These are phyloP conservation scores for Diaporthe vaccinii DNA, from an alignment of 2,329 filamentous ascomycete species.

Conservation along the genomic window DNA sequence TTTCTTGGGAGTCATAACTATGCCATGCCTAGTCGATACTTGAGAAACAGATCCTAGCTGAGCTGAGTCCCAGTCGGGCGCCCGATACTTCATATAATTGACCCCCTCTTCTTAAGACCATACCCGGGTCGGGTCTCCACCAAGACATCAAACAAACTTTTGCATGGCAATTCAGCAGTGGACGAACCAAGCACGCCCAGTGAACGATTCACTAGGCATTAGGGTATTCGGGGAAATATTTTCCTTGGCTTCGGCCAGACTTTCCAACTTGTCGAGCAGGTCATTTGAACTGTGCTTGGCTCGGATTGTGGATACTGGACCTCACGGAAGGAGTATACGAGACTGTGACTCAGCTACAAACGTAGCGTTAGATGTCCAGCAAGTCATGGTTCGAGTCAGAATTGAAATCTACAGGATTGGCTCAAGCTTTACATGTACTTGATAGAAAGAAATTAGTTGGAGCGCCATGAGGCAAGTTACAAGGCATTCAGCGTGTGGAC, in stretches of 20 bases:
- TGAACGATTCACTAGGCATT: constrained; percentile 9
- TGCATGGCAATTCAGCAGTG: background rate
- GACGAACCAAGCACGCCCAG: background rate
- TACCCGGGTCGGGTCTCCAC: background rate
- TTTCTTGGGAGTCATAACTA: background rate
- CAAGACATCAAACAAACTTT: background rate
- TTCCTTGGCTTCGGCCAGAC: constrained; percentile 11
- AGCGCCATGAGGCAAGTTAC: background rate
- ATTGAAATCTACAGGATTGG: background rate
- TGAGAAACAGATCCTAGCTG: background rate
- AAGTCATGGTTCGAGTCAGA: background rate
- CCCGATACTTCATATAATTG: too few relatives aligned
- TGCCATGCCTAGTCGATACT: background rate
- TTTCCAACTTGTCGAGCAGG: background rate
- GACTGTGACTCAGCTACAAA: background rate
- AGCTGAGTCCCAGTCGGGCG: background rate
- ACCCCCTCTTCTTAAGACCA: background rate
- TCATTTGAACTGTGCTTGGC: background rate
- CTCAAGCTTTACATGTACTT: background rate
- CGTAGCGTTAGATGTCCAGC: background rate
- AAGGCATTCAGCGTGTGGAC: too few relatives aligned
- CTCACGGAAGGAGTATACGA: too few relatives aligned
- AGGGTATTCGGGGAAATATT: background rate
- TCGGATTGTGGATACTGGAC: background rate
- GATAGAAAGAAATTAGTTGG: background rate